Evolutionary conservation across 1,284 basidiomycete genomes (phyloP), one percentile per base, ranked within the genome.

Genomic region (Heterobasidion occidentale): DNA sequence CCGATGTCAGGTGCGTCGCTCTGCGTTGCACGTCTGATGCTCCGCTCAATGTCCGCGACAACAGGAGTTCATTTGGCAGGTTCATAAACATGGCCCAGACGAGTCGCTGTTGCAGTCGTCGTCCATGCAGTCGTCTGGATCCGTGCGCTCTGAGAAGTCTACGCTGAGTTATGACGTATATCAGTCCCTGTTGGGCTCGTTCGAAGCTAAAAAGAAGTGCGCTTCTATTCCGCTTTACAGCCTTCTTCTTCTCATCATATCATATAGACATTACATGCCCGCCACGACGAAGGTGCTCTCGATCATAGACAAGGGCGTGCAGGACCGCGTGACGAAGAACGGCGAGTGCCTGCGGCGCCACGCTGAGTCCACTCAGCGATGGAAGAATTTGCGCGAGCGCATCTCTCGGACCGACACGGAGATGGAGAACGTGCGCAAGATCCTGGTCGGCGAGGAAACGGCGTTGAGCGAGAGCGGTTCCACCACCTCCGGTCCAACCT

Each of bases 281-380:
- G 93, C 94, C 20, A 91, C 92, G 3, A 89, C 87, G 11, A 94
- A 94, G 68, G 94, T 95, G 45, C 78, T 98, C n/a, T 84, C 86
- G 19, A 94, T 94, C 63, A 89, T 98, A 64, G 92, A 94, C 67
- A 95, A 92, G 68, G 92, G 92, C 44, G 89, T 98, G 35, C 81
- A 84, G 58, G 92, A 96, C 61, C 82, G 93, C 52, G 86, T 91
- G 1, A 96, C 94, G 15, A 93, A 92, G 77, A 98, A 98, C 61
- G 96, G 96, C 2, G 94, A 96, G 72, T 90, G 93, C 33, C 71
- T 98, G 55, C 80, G 94, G 57, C 78, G 92, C 60, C 91, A 90
- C 65, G 88, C 88, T 9, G 92, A 94, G 66, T 89, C 90, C 56
- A 89, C 88, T 27, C 82, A 88, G 63, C 80, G 91, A 51, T 95